Base-by-base conservation (phyloP, 1,139 yeast species). In the Kodamaea alishanica region DNA sequence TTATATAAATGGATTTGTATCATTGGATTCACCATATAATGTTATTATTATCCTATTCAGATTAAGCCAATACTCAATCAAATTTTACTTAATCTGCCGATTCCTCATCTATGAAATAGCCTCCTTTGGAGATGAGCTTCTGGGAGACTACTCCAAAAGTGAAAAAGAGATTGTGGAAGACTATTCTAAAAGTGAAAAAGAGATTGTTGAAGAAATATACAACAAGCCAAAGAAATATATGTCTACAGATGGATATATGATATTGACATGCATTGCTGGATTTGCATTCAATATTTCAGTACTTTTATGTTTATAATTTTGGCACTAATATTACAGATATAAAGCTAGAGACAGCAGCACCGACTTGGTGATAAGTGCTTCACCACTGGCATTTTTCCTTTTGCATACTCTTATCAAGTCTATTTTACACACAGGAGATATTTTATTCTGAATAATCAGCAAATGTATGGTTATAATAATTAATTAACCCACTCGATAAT, bases 51-150 rank as follows among this genome's bases (percentile, higher is more conserved):
- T 45, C 28, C 24, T 39, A 6, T 58, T 54, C 44, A 47, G 50
- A 26, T 15, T 49, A 3, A 45, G 54, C 24, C 42, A 50, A 20
- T 51, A 52, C 36, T 47, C 55, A 15, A 32, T 59, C 38, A 62
- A 62, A 42, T 54, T 62, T 38, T 58, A 54, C 40, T 54, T 64
- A 40, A 54, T 62, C 28, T 54, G 54, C 35, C 59, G 52, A 42
- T 61, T 51, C 34, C 46, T 58, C n/a, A 48, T 58, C 28, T 54
- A 49, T 44, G 62, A 57, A 36, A 41, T 58, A 5, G 47, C 44
- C 1, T 30, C 47, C 12, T 46, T 56, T 10, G 40, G 49, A 6
- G 39, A 41, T 35, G 47, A 46, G 8, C 28, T 26, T 7, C 26
- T 29, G 20, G 12, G 3, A 23, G 34, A 33, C 23, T 24, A 33